Conservation (phyloP, 129 eudicot species). For the Lactuca sativa region DNA sequence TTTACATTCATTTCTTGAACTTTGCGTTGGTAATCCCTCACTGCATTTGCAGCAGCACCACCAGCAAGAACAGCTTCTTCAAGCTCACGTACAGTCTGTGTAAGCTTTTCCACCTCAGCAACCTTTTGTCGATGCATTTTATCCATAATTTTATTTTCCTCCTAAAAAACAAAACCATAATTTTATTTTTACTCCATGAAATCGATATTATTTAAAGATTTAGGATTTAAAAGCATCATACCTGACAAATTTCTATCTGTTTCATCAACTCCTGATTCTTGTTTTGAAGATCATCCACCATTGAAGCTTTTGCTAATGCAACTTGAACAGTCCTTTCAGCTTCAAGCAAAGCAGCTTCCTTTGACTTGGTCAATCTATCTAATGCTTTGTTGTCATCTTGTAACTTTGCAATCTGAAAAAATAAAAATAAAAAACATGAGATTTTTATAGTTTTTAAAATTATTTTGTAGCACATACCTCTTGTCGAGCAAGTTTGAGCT, state of each 20-base stretch:
- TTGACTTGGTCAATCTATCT: conserved; percentile 89
- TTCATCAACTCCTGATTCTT: conserved; percentile 92
- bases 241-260: conserved; percentile 96
- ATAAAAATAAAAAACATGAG: not conserved
- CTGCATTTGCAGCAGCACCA: conserved; percentile 98
- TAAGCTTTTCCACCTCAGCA: conserved; percentile 95
- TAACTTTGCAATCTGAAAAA: conserved; percentile 73
- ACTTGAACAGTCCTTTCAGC: conserved; percentile 91
- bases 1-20: conserved; percentile 95
- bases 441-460: not conserved
- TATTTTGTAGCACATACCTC: conserved; percentile 46
- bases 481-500: conserved; percentile 82
- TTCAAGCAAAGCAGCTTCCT: conserved; percentile 92
- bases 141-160: conserved; percentile 89
- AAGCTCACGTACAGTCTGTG: conserved; percentile 87
- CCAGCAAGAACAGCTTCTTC: conserved; percentile 98
- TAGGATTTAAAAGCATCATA: not conserved
- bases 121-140: conserved; percentile 92
- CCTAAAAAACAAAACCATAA: conserved; percentile 40
- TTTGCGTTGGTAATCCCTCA: conserved; percentile 90
- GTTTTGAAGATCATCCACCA: conserved; percentile 93
- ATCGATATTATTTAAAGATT: not conserved
- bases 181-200: not conserved
- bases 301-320: conserved; percentile 87
- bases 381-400: conserved; percentile 91